Percentiles rank a stretch among this genome's conserved stretches.
phyloP scores from a whole-genome alignment of 2,329 filamentous ascomycete genomes.

The Sphaerulina populicola region DNA sequence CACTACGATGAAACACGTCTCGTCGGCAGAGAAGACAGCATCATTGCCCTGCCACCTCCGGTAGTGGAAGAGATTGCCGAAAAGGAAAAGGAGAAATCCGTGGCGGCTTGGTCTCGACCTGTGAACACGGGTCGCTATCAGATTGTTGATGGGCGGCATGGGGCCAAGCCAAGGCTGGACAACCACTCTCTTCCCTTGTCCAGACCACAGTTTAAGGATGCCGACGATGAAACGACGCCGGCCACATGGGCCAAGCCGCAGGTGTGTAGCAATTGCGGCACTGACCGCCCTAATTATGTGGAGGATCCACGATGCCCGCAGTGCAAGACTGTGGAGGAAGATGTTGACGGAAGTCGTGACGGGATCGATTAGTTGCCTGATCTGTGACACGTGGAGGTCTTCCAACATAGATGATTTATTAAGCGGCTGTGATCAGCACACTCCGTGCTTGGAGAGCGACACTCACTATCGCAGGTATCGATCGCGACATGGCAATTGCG shows the following conservation, averaged over 20 bases:
- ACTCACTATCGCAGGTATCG: too few relatives aligned
- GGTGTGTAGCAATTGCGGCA: not conserved
- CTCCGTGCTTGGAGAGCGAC: too few relatives aligned
- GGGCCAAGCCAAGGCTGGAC: not conserved
- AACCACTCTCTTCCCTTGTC: not conserved
- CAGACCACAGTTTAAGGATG: too few relatives aligned
- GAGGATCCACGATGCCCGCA: not conserved
- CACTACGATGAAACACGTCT: constrained; percentile 3
- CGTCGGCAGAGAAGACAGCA: not conserved
- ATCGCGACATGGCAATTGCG: too few relatives aligned
- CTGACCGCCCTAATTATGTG: not conserved
- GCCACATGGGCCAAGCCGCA: not conserved
- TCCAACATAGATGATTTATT: too few relatives aligned
- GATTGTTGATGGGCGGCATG: too few relatives aligned
- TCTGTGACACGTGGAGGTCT: too few relatives aligned
- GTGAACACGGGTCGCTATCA: not conserved
- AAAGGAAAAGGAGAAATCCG: not conserved
- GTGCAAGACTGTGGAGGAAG: not conserved
- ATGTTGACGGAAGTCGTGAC: not conserved
- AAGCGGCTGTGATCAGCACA: too few relatives aligned
- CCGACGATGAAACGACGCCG: too few relatives aligned
- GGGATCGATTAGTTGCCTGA: not conserved
- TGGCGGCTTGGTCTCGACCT: not conserved
- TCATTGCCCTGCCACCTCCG: not conserved
- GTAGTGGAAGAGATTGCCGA: not conserved